Evolutionary conservation across 371 early-diverging fungal genomes (phyloP), one percentile per base, ranked within the genome.

Genomic region (Fennellomyces sp.): DNA sequence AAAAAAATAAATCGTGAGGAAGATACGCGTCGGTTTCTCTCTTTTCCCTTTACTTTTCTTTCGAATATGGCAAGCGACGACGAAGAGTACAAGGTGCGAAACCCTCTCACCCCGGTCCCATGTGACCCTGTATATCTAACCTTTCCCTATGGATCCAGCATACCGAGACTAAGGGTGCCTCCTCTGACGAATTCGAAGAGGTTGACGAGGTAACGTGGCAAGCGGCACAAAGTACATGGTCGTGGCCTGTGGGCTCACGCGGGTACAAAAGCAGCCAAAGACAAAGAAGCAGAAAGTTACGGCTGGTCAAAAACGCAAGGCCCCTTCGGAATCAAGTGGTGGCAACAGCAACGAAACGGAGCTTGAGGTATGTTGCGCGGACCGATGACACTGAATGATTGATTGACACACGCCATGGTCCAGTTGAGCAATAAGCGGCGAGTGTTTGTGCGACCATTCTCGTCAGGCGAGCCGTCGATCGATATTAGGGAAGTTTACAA

Each of bases 401-500:
- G 39, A n/a, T n/a, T 41, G 21, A 41, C n/a, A 5, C 7, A n/a
- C 21, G 41, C 10, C 19, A 8, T 41, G 41, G 5, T 6, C n/a
- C 50, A 63, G 64, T 29, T 63, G 45, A 31, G 58, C 0, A 33
- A 10, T 53, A 63, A 53, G 21, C 31, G 64, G 28, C 52, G 64
- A 13, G 30, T 63, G 5, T 36, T 45, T 29, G 58, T 63, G 3
- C 26, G 49, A 33, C 19, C 56, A 3, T 63, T 63, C 38, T 19
- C 41, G 13, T 38, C 39, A n/a, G 64, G 64, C 36, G n/a, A 17
- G n/a, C 64, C 64, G 8, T 52, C 52, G 17, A 47, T 63, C 2
- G 64, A 63, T 36, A 63, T 63, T 27, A 41, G 64, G 35, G 64
- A 56, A 25, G 35, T 42, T 13, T 63, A 53, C 21, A 52, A 53